Conservation (phyloP, 148 eudicot genomes). For the Chenopodium berlandieri region DNA sequence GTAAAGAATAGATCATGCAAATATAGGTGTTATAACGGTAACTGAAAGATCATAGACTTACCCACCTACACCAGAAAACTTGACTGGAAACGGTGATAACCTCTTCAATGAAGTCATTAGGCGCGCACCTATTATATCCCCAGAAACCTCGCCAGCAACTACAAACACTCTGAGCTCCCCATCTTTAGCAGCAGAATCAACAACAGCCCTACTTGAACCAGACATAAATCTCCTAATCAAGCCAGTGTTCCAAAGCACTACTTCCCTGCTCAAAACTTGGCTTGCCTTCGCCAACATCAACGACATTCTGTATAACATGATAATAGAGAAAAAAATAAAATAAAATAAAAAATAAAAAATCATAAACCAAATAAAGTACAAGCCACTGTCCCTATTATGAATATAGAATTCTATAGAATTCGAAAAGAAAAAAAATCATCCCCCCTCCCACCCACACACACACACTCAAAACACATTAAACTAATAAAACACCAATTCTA, state of each 20-base stretch:
- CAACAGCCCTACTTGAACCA: slow-evolving; percentile 43
- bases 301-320: background rate
- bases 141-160: slow-evolving; percentile 95
- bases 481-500: no score
- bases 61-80: slow-evolving; percentile 91
- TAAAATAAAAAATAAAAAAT: background rate
- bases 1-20: background rate
- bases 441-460: no score
- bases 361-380: background rate
- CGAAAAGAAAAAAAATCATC: no score
- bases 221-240: slow-evolving; percentile 47
- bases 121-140: slow-evolving; percentile 79
- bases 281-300: slow-evolving; percentile 24
- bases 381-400: background rate
- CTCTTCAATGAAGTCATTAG: slow-evolving; percentile 72
- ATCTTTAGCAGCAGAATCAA: slow-evolving; percentile 71
- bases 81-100: slow-evolving; percentile 72
- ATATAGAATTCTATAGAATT: no score
- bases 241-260: slow-evolving; percentile 19
- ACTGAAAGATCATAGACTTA: slow-evolving; percentile 24
- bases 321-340: background rate
- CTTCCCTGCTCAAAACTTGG: slow-evolving; percentile 6
- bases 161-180: slow-evolving; percentile 90
- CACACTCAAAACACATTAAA: no score
- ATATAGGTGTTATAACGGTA: background rate